Evolutionary conservation across 257 asterid species (phyloP).

Genomic region (Mentha longifolia): DNA sequence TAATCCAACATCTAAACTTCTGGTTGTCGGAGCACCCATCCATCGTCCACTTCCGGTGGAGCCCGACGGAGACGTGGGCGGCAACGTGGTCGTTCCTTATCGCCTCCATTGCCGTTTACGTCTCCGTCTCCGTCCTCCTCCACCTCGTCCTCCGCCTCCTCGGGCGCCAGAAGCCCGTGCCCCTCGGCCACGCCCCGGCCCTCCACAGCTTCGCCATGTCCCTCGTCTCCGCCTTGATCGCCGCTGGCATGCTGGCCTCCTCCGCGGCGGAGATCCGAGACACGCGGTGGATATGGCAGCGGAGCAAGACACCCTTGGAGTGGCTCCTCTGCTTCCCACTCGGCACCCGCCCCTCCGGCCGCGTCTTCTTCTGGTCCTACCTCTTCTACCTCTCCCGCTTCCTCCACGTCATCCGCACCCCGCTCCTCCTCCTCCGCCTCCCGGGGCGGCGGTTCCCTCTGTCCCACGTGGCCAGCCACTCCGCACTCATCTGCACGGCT

Average conservation of each 20-base stretch:
- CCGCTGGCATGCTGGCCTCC: slow-evolving; percentile 57
- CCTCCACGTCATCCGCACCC: slow-evolving; percentile 55
- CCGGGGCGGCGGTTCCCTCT: slow-evolving; percentile 44
- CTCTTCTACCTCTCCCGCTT: slow-evolving; percentile 71
- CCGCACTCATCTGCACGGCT: slow-evolving; percentile 53
- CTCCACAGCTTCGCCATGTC: slow-evolving; percentile 66
- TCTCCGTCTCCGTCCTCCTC: slow-evolving; percentile 50
- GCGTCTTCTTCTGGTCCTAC: slow-evolving; percentile 89
- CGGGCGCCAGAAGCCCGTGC: slow-evolving; percentile 58
- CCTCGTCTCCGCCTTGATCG: slow-evolving; percentile 42
- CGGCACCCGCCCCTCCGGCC: slow-evolving; percentile 83
- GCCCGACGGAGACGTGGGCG: slow-evolving; percentile 58
- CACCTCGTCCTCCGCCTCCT: slow-evolving; percentile 60
- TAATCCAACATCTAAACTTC: slow-evolving; percentile 40
- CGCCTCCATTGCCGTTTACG: slow-evolving; percentile 58
- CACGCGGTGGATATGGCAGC: slow-evolving; percentile 79
- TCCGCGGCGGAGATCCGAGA: slow-evolving; percentile 75
- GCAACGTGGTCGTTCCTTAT: slow-evolving; percentile 78
- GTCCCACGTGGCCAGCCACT: slow-evolving; percentile 43
- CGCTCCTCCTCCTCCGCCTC: slow-evolving; percentile 40
- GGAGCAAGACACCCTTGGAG: slow-evolving; percentile 66
- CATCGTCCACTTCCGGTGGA: slow-evolving; percentile 74
- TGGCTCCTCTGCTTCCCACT: slow-evolving; percentile 91
- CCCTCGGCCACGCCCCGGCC: slow-evolving; percentile 65
- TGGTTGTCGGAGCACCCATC: slow-evolving; percentile 62